Conservation (phyloP, 2,329 filamentous ascomycete species). For the Paraphaeosphaeria minitans region DNA sequence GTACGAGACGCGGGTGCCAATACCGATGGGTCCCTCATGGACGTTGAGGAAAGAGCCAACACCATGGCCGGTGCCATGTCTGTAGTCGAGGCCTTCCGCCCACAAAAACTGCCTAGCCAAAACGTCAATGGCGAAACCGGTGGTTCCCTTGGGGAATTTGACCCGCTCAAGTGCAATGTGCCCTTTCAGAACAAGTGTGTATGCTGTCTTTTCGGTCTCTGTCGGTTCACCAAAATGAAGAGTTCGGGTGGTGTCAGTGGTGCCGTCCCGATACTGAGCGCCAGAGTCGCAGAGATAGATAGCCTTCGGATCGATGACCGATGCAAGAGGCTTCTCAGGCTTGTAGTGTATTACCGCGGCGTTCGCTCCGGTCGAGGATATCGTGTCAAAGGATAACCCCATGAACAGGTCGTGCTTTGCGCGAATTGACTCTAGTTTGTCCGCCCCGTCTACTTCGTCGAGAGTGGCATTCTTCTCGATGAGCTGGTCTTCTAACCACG, state of each 20-base stretch:
- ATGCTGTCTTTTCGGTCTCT: constrained; percentile 82
- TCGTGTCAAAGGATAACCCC: constrained; percentile 92
- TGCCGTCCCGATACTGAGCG: constrained; percentile 94
- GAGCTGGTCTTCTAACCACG: constrained; percentile 93
- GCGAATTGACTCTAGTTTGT: constrained; percentile 82
- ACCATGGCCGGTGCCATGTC: constrained; percentile 94
- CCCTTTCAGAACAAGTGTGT: constrained; percentile 93
- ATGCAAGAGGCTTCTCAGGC: constrained; percentile 80
- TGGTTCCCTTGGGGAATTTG: constrained; percentile 93
- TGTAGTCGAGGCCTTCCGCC: constrained; percentile 91
- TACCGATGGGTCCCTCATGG: constrained; percentile 95
- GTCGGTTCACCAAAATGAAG: constrained; percentile 88
- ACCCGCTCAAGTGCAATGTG: constrained; percentile 86
- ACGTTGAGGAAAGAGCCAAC: constrained; percentile 96
- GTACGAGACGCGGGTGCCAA: constrained; percentile 89
- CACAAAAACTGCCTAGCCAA: constrained; percentile 91
- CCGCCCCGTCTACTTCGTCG: constrained; percentile 89
- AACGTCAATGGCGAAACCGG: constrained; percentile 86
- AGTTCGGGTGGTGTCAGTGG: constrained; percentile 93
- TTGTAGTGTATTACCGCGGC: constrained; percentile 95
- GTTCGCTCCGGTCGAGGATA: constrained; percentile 91
- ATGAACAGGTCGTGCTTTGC: constrained; percentile 75
- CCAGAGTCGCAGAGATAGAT: constrained; percentile 97
- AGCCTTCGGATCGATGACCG: constrained; percentile 79
- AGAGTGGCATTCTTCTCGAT: constrained; percentile 72